Evolutionary conservation across 2,329 filamentous ascomycete genomes (phyloP).

Genomic region (Aspergillus sojae): DNA sequence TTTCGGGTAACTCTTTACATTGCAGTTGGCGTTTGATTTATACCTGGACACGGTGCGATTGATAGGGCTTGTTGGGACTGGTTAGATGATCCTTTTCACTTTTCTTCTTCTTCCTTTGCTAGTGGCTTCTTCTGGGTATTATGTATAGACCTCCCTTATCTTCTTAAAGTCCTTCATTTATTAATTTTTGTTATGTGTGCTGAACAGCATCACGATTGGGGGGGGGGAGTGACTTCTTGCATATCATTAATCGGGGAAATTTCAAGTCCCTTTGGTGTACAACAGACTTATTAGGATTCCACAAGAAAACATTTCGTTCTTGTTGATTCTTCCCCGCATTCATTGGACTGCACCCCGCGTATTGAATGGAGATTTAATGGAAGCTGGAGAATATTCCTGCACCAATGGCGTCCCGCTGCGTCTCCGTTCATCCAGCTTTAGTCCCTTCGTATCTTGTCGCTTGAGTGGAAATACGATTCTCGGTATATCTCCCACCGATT

Average conservation of each 20-base stretch:
- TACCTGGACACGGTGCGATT: background rate
- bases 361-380: background rate
- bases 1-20: constrained; percentile 8
- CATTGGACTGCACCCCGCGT: background rate
- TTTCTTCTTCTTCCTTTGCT: background rate
- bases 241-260: background rate
- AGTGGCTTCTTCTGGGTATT: background rate
- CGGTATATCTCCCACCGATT: constrained; percentile 19
- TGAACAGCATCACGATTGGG: background rate
- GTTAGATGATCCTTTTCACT: constrained; percentile 5
- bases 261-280: background rate
- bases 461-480: constrained; percentile 9
- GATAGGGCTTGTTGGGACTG: background rate
- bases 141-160: background rate
- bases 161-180: background rate
- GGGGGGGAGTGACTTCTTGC: background rate
- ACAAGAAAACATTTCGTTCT: background rate
- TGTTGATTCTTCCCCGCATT: constrained; percentile 2
- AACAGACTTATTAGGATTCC: background rate
- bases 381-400: constrained; percentile 24
- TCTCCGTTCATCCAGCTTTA: constrained; percentile 1
- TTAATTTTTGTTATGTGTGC: background rate
- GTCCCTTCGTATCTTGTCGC: background rate
- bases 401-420: constrained; percentile 26
- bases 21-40: constrained; percentile 1